These are phyloP conservation scores for Phylloporus scabripes DNA, from an alignment of 768 basidiomycete species.

Conservation along the genomic window DNA sequence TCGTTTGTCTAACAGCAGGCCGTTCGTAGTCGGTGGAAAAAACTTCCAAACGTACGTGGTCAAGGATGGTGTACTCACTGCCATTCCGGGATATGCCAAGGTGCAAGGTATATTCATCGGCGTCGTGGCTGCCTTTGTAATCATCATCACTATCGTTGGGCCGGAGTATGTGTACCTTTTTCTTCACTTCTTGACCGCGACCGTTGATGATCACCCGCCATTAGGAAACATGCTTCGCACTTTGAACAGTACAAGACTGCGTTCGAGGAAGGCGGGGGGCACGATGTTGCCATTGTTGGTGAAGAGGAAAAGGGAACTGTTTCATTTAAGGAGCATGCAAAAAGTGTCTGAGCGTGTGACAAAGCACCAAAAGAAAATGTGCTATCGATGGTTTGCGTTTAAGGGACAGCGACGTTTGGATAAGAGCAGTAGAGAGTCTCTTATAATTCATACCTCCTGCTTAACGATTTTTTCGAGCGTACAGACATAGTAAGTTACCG, in stretches of 20 bases:
- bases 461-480: background rate
- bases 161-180: conserved; percentile 58
- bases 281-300: conserved; percentile 38
- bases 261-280: conserved; percentile 68
- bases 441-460: background rate
- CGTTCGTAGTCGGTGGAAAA: conserved; percentile 51
- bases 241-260: conserved; percentile 82
- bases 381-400: background rate
- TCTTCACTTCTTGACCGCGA: background rate
- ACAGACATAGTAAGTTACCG: too few relatives aligned
- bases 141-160: conserved; percentile 73
- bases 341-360: conserved; percentile 5
- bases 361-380: background rate
- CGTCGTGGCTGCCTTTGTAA: conserved; percentile 67
- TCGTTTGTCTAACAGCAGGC: background rate
- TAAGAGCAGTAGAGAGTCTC: background rate
- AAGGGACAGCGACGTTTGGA: background rate
- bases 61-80: conserved; percentile 33
- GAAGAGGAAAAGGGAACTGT: conserved; percentile 9
- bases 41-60: conserved; percentile 48
- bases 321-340: conserved; percentile 9
- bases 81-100: conserved; percentile 61
- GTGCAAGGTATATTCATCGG: conserved; percentile 90
- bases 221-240: conserved; percentile 68
- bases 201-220: background rate